Percentiles rank a stretch among this genome's conserved stretches.
These are phyloP conservation scores for Parmelia sp. DNA, from an alignment of 495 filamentous ascomycete species.

Conservation along the genomic window DNA sequence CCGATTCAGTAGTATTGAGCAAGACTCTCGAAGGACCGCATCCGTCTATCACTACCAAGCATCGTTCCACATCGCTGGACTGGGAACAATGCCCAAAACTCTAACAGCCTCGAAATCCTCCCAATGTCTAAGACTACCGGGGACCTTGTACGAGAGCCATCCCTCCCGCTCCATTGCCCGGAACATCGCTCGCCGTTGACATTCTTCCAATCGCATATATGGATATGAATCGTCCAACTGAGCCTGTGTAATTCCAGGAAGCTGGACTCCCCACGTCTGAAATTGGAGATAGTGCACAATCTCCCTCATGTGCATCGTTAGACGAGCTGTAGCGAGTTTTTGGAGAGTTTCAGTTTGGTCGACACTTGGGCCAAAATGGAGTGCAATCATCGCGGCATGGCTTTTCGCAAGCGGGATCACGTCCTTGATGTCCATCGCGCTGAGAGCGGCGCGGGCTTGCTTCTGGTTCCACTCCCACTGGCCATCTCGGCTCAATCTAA, in stretches of 20 bases:
- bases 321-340: background rate
- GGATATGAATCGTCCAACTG: no score
- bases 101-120: no score
- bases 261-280: background rate
- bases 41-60: no score
- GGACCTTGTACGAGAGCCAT: no score
- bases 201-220: no score
- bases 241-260: background rate
- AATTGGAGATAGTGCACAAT: background rate
- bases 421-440: background rate
- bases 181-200: no score
- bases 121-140: no score
- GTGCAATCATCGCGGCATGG: background rate
- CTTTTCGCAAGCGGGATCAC: background rate
- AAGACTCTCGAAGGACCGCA: no score
- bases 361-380: background rate
- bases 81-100: no score
- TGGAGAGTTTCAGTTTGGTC: background rate
- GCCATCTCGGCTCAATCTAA: background rate
- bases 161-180: no score
- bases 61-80: no score
- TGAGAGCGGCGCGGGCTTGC: background rate
- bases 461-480: background rate
- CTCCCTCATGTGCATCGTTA: background rate
- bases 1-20: no score